Evolutionary conservation across 352 stramenopile species (phyloP).

Genomic region (Blastocystis sp.): DNA sequence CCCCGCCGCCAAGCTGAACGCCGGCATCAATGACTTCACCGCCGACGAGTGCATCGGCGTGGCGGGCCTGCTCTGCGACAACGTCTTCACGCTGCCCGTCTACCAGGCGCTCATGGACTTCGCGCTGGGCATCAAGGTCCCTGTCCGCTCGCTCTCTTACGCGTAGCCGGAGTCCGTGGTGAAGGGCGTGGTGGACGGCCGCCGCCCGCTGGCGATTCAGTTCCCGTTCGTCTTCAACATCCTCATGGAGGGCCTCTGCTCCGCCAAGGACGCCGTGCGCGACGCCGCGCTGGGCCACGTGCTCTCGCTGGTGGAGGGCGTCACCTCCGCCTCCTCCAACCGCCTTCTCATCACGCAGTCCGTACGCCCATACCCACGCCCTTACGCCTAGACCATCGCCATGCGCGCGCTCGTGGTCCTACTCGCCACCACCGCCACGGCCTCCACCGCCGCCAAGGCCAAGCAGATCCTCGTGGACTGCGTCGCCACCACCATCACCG

Average conservation of each 20-base stretch:
- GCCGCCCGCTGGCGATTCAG: slow-evolving; percentile 61
- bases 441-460: slow-evolving; percentile 32
- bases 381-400: slow-evolving; percentile 2
- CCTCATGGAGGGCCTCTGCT: slow-evolving; percentile 49
- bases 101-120: slow-evolving; percentile 68
- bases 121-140: slow-evolving; percentile 50
- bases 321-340: slow-evolving; percentile 40
- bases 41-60: slow-evolving; percentile 39
- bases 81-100: slow-evolving; percentile 5
- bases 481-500: background rate
- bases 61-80: slow-evolving; percentile 36
- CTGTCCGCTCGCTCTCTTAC: background rate
- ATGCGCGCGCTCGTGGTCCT: slow-evolving; percentile 35
- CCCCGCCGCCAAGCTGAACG: slow-evolving; percentile 19
- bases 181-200: slow-evolving; percentile 37
- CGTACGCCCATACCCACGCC: background rate
- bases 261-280: slow-evolving; percentile 56
- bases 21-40: slow-evolving; percentile 55
- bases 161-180: slow-evolving; percentile 45
- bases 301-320: slow-evolving; percentile 39
- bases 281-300: slow-evolving; percentile 41
- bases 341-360: slow-evolving; percentile 49
- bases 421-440: slow-evolving; percentile 23
- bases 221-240: slow-evolving; percentile 50
- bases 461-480: slow-evolving; percentile 24